Base-by-base conservation (phyloP, 179 eudicot genomes). In the Gypsophila paniculata region DNA sequence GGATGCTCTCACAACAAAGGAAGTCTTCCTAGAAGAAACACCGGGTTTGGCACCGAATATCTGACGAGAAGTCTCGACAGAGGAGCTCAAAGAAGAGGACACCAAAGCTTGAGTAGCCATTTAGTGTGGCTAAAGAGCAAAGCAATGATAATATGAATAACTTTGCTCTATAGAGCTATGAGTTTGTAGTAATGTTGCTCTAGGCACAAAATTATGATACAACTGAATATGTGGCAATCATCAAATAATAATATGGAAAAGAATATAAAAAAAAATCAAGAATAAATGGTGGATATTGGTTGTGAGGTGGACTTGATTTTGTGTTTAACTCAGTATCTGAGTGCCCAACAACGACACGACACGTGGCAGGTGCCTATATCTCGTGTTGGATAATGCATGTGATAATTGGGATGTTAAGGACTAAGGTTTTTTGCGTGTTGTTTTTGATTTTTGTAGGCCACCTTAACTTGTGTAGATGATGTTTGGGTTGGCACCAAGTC, bases 31-130 rank as follows among this genome's bases (percentile, higher is more conserved):
- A 3, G 87, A 70, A 13, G 77, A 75, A 2, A 67, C 79, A 4
- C 71, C 42, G 61, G 84, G 70, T 71, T 93, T 85, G 60, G 74
- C 78, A 61, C 89, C 90, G n/a, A 91, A 77, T 59, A 87, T 81
- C 74, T 86, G 87, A 61, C 96, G 76, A 13, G 96, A 86, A 70
- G 78, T 79, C 75, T 87, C 89, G 12, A 82, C 86, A n/a, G 98
- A 91, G 22, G 98, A 84, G 63, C 88, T 81, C 51, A 89, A 85
- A 12, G 98, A 85, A 66, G 93, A 91, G 65, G 98, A 91, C 23
- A 86, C 84, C 84, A 91, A 67, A 7, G 98, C 91, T 61, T 90
- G 96, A 18, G 98, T 73, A 69, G 94, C 97, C 97, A 91, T 91
- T 66, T 61, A n/a, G 7, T 53, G 26, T 18, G 29, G 6, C n/a